Evolutionary conservation across 169 alveolate species (phyloP).

Genomic region (Eimeria tenella): DNA sequence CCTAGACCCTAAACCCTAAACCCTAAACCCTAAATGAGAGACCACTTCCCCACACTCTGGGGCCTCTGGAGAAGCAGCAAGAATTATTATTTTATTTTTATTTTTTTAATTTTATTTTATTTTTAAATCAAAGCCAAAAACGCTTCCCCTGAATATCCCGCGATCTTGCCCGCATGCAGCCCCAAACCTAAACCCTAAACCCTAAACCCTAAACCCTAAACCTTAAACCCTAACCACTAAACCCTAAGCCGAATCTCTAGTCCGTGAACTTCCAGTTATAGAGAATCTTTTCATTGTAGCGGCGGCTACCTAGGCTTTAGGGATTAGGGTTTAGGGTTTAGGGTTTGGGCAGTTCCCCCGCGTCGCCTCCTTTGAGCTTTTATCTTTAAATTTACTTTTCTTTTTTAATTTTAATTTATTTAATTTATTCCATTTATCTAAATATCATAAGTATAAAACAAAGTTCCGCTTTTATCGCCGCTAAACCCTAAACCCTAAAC

Average conservation of each 20-base stretch:
- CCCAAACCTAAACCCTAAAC: neutral
- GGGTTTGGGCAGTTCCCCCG: neutral
- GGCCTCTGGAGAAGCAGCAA: too few relatives aligned
- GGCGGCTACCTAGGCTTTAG: neutral
- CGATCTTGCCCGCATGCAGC: neutral
- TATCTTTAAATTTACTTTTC: neutral
- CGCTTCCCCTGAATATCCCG: neutral
- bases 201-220: conserved; percentile 23
- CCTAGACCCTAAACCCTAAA: too few relatives aligned
- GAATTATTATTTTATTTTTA: too few relatives aligned
- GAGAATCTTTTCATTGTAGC: neutral
- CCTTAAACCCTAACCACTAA: conserved; percentile 7
- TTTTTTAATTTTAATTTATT: neutral
- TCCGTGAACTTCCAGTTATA: neutral
- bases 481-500: conserved; percentile 78
- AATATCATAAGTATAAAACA: conserved; percentile 12
- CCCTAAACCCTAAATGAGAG: too few relatives aligned
- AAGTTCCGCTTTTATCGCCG: conserved; percentile 80
- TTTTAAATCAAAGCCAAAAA: neutral
- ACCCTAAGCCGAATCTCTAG: neutral
- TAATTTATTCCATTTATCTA: too few relatives aligned
- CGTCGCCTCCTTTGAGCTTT: neutral
- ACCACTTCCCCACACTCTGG: too few relatives aligned
- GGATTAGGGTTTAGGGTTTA: conserved; percentile 35
- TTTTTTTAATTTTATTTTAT: too few relatives aligned